Percentiles rank a stretch among this genome's conserved stretches.
Conservation (phyloP, 805 yeast genomes). For the Starmerella riodocensis region DNA sequence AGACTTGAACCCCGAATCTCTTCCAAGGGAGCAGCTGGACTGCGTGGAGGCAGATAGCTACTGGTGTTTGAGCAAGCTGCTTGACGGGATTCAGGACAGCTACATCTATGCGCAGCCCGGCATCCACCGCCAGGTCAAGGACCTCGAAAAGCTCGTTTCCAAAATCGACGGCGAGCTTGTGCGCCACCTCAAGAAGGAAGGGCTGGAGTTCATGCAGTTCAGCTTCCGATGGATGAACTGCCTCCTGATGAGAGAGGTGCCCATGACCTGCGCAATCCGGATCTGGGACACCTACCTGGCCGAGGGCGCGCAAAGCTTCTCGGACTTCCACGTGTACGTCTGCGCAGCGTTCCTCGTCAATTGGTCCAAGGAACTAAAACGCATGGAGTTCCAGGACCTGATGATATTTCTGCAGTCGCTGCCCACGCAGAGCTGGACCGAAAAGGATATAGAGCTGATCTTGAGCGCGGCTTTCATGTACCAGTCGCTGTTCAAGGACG, state of each 20-base stretch:
- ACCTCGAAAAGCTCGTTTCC: conserved; percentile 59
- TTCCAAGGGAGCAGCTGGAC: conserved; percentile 48
- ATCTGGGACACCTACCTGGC: conserved; percentile 94
- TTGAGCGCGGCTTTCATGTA: conserved; percentile 93
- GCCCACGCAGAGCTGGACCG: conserved; percentile 77
- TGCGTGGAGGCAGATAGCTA: conserved; percentile 88
- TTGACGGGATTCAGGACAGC: conserved; percentile 92
- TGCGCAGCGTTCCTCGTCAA: conserved; percentile 92
- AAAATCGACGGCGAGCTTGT: conserved; percentile 67
- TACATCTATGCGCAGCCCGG: conserved; percentile 98
- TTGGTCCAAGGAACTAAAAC: conserved; percentile 65
- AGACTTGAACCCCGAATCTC: conserved; percentile 44
- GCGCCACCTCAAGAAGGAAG: conserved; percentile 63
- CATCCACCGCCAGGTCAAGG: conserved; percentile 71
- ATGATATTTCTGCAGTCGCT: conserved; percentile 82
- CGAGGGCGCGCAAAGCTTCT: conserved; percentile 54
- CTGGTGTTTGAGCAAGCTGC: conserved; percentile 85
- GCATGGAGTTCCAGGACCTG: conserved; percentile 89
- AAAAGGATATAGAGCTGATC: conserved; percentile 79
- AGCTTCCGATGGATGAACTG: conserved; percentile 99
- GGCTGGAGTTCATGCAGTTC: conserved; percentile 89
- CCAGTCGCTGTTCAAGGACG: conserved; percentile 90
- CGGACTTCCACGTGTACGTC: conserved; percentile 87
- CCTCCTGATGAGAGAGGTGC: conserved; percentile 82
- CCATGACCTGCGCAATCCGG: conserved; percentile 62